Percentiles rank a stretch among this genome's conserved stretches.
phyloP scores from a whole-genome alignment of 805 yeast species.

The Metschnikowia corniflorae region DNA sequence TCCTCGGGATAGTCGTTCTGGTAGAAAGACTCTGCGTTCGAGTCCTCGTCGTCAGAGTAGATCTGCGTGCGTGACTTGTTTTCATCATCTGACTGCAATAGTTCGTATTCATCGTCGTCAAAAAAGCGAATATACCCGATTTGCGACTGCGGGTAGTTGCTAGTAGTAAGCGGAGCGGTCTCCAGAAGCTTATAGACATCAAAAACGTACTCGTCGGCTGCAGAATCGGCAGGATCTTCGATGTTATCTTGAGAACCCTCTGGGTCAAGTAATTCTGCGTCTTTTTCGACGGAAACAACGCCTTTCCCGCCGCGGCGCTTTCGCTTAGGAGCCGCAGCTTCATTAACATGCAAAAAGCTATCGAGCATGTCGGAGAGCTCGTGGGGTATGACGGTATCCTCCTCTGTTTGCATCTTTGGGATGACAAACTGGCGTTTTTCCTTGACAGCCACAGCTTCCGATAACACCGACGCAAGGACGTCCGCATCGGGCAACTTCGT shows the following conservation, averaged over 20 bases:
- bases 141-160: conserved; percentile 44
- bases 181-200: conserved; percentile 62
- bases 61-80: conserved; percentile 22
- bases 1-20: conserved; percentile 94
- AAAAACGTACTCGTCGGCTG: conserved; percentile 67
- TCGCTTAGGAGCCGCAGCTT: conserved; percentile 10
- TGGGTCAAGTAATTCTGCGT: neutral
- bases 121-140: conserved; percentile 54
- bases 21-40: conserved; percentile 89
- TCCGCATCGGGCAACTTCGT: conserved; percentile 17
- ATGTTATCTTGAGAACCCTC: neutral
- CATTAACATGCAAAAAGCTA: conserved; percentile 45
- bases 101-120: conserved; percentile 51
- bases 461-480: conserved; percentile 23
- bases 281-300: neutral
- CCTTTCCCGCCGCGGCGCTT: conserved; percentile 9
- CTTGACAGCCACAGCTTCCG: conserved; percentile 19
- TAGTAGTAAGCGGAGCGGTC: conserved; percentile 39
- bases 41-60: conserved; percentile 72
- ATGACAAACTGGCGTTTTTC: conserved; percentile 32
- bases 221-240: too few relatives aligned
- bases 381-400: conserved; percentile 44
- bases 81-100: conserved; percentile 37
- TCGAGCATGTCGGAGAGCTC: conserved; percentile 75
- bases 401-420: conserved; percentile 30